A percentile compares a stretch with the other conserved stretches of the same genome.
Conservation (phyloP, 257 asterid genomes). For the Salvia splendens region DNA sequence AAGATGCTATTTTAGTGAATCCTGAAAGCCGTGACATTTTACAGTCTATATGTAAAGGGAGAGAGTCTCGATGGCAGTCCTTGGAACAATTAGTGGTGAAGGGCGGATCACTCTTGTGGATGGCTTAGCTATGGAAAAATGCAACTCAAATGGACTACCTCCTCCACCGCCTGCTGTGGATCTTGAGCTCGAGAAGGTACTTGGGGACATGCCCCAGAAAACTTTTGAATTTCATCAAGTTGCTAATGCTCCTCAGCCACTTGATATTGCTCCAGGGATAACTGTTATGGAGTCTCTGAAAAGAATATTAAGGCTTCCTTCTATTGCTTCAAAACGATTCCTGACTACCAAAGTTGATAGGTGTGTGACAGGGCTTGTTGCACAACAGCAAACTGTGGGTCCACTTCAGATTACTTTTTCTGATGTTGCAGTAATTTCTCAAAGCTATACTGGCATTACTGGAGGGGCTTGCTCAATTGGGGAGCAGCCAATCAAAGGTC, state of each 20-base stretch:
- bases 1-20: constrained; percentile 92
- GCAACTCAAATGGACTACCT: constrained; percentile 58
- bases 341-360: constrained; percentile 93
- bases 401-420: constrained; percentile 86
- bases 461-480: constrained; percentile 96
- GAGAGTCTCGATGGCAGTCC: constrained; percentile 88
- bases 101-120: constrained; percentile 73
- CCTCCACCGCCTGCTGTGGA: constrained; percentile 90
- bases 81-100: constrained; percentile 82
- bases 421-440: constrained; percentile 91
- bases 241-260: constrained; percentile 56
- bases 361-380: constrained; percentile 95
- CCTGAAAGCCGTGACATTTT: constrained; percentile 69
- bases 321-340: constrained; percentile 83
- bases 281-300: constrained; percentile 68
- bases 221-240: constrained; percentile 72
- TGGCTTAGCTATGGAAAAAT: constrained; percentile 52
- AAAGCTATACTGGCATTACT: constrained; percentile 66
- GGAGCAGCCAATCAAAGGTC: constrained; percentile 90
- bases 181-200: constrained; percentile 96
- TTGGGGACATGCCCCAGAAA: constrained; percentile 96
- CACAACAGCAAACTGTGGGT: constrained; percentile 98
- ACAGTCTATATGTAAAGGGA: constrained; percentile 79
- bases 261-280: constrained; percentile 77
- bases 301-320: constrained; percentile 82